Conservation (phyloP, 176 grass and related monocot species). For the Bolboschoenus planiculmis region DNA sequence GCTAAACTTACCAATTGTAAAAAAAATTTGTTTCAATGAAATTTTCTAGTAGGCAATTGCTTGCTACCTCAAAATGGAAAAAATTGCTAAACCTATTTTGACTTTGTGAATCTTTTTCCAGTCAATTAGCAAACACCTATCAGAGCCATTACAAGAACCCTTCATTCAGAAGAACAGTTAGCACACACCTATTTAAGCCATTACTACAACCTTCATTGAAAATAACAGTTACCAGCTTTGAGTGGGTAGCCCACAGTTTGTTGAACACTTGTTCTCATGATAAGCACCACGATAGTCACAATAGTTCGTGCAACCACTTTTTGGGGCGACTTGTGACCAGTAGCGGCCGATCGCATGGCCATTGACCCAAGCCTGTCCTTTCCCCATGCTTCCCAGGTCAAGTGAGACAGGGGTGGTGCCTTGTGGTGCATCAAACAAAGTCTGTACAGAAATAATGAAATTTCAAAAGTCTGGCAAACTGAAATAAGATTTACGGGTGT, state of each 20-base stretch:
- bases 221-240: slow-evolving; percentile 70
- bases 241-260: slow-evolving; percentile 79
- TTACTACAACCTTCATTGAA: background rate
- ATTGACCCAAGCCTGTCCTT: slow-evolving; percentile 96
- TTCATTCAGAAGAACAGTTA: background rate
- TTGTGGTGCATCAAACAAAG: slow-evolving; percentile 66
- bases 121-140: slow-evolving; percentile 9
- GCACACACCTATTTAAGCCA: slow-evolving; percentile 1
- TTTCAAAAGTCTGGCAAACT: background rate
- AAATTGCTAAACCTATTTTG: background rate
- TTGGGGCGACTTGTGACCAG: slow-evolving; percentile 63
- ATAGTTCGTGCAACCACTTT: slow-evolving; percentile 50
- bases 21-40: no score
- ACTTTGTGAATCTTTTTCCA: slow-evolving; percentile 1
- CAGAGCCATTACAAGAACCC: slow-evolving; percentile 2
- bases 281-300: slow-evolving; percentile 80
- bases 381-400: slow-evolving; percentile 89
- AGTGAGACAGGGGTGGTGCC: slow-evolving; percentile 68
- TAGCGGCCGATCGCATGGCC: slow-evolving; percentile 74
- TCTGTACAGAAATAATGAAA: slow-evolving; percentile 36
- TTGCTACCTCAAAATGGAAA: no score
- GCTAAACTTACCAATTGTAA: no score
- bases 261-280: slow-evolving; percentile 56
- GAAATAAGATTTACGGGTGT: background rate
- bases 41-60: no score